Conservation (phyloP, 257 asterid species). For the Mentha longifolia region DNA sequence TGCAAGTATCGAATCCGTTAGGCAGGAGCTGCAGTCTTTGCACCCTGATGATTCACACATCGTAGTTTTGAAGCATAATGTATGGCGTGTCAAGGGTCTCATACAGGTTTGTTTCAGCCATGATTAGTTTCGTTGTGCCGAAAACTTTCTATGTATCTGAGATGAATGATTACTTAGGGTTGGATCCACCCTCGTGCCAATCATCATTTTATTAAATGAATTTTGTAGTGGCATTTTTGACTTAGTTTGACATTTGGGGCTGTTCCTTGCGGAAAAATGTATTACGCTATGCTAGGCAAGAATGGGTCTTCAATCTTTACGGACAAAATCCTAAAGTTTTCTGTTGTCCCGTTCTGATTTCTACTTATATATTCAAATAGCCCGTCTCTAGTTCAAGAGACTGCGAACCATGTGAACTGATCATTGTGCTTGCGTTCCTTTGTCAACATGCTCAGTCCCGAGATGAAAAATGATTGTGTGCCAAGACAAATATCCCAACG, state of each 20-base stretch:
- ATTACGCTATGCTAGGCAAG: slow-evolving; percentile 20
- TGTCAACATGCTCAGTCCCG: neutral
- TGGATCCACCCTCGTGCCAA: slow-evolving; percentile 2
- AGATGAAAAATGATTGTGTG: slow-evolving; percentile 11
- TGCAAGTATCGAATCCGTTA: slow-evolving; percentile 70
- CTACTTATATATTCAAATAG: neutral
- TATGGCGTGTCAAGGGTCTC: slow-evolving; percentile 91
- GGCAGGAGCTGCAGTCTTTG: slow-evolving; percentile 68
- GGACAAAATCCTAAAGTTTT: neutral
- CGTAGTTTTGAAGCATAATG: slow-evolving; percentile 80
- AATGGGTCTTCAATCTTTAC: neutral
- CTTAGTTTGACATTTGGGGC: slow-evolving; percentile 1
- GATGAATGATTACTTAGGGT: slow-evolving; percentile 2
- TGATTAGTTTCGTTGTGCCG: slow-evolving; percentile 3
- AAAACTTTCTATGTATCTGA: slow-evolving; percentile 5
- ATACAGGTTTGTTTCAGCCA: slow-evolving; percentile 62
- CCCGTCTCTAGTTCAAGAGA: slow-evolving; percentile 15
- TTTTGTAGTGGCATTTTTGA: slow-evolving; percentile 1
- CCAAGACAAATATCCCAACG: slow-evolving; percentile 1
- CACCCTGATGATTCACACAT: slow-evolving; percentile 88
- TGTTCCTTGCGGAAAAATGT: slow-evolving; percentile 21
- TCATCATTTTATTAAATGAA: neutral
- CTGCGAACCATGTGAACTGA: slow-evolving; percentile 6
- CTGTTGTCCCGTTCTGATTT: neutral
- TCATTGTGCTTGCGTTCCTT: neutral